Evolutionary conservation across 164 flowering plant species (phyloP).

Genomic region (Kingdonia uniflora): DNA sequence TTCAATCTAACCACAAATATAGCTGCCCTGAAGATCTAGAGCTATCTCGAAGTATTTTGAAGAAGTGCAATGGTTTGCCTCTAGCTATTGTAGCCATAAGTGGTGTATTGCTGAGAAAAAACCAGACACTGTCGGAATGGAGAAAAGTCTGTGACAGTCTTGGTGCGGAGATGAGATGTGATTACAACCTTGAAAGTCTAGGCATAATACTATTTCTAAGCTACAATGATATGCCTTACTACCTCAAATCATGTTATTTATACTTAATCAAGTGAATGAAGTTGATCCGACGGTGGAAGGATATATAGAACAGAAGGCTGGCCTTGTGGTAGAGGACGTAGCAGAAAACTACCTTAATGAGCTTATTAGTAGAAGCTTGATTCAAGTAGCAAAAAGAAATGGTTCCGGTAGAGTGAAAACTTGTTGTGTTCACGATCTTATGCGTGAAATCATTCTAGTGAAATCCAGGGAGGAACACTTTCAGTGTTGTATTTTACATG

Average conservation of each 20-base stretch:
- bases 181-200: not conserved
- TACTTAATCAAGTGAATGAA: not conserved
- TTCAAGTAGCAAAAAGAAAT: conserved; percentile 1
- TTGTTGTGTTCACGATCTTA: conserved; percentile 10
- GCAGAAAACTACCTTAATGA: conserved; percentile 4
- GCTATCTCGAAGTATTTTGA: not conserved
- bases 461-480: conserved; percentile 2
- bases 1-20: conserved; percentile 12
- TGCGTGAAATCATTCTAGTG: conserved; percentile 8
- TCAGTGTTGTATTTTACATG: not conserved
- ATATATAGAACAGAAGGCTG: conserved; percentile 2
- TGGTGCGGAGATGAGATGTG: not conserved
- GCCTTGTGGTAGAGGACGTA: not conserved
- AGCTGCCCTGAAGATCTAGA: conserved; percentile 21
- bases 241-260: conserved; percentile 1
- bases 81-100: conserved; percentile 4
- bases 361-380: conserved; percentile 3
- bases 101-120: not conserved
- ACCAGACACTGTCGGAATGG: not conserved
- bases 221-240: conserved; percentile 4
- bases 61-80: conserved; percentile 3
- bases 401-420: not conserved
- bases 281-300: conserved; percentile 5
- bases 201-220: conserved; percentile 1
- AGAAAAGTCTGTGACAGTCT: not conserved